Evolutionary conservation across 257 asterid species (phyloP), one percentile per base, ranked within the genome.

Genomic region (Schizonepeta tenuifolia): DNA sequence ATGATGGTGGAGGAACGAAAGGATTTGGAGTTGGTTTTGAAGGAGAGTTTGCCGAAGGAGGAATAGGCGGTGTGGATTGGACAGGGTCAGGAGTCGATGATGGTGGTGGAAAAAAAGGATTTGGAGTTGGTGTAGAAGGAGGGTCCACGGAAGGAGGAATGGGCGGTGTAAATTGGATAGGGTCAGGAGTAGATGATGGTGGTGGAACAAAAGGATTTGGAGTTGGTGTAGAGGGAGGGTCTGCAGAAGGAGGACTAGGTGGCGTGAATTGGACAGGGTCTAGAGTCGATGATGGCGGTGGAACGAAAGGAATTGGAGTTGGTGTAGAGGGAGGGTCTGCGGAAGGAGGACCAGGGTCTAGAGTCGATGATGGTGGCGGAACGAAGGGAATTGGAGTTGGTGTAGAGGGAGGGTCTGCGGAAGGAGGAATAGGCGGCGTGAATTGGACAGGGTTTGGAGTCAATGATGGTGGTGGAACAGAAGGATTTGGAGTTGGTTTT

Each of bases 31-130:
- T 20, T 54, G n/a, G n/a, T 54, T 4, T 15, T 62, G 86, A 71
- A 49, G 83, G 81, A 69, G 60, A 35, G 35, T 4, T 10, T 9
- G n/a, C 7, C 3, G 59, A 53, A 21, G 61, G 61, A 24, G 35
- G 77, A 69, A 69, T 53, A 9, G 90, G 93, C 11, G 95, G 87
- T 71, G 77, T 22, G 69, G 75, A 80, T 18, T 84, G 86, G 74
- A 44, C 63, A 7, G 47, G 65, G 57, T 65, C 55, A 10, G 63
- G 76, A 36, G 56, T 46, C 61, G 63, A 24, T 44, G 73, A 46
- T 14, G 86, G 82, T 7, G 86, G 81, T 5, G 95, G 86, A 70
- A 55, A 75, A 46, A 79, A 73, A 72, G 22, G 53, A 69, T 70
- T 55, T 26, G 62, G 38, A 24, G 38, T 22, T 55, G 18, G 18